A percentile compares a stretch with the other conserved stretches of the same genome.
These are phyloP conservation scores for Radiomyces spectabilis DNA, from an alignment of 192 early-diverging fungal species.

Conservation along the genomic window DNA sequence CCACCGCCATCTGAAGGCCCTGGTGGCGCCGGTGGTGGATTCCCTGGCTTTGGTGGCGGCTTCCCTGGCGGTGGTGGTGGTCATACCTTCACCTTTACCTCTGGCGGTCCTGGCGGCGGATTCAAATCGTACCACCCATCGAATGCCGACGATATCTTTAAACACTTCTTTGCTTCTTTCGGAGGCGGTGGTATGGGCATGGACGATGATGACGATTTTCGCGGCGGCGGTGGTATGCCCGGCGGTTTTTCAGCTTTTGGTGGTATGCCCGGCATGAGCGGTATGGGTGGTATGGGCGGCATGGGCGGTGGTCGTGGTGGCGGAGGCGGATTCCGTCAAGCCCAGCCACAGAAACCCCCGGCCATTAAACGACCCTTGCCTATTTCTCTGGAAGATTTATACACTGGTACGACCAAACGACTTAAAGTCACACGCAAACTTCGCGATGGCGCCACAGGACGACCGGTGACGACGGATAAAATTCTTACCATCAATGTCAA, in stretches of 20 bases:
- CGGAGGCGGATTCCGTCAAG: slow-evolving; percentile 10
- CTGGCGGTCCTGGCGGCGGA: slow-evolving; percentile 42
- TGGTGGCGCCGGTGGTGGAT: slow-evolving; percentile 52
- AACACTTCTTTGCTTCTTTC: slow-evolving; percentile 74
- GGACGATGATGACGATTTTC: slow-evolving; percentile 18
- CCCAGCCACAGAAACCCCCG: slow-evolving; percentile 33
- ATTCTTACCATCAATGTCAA: slow-evolving; percentile 79
- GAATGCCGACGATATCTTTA: slow-evolving; percentile 88
- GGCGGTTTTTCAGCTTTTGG: slow-evolving; percentile 17
- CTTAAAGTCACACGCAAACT: slow-evolving; percentile 83
- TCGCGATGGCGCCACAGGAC: slow-evolving; percentile 32
- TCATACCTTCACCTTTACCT: slow-evolving; percentile 61
- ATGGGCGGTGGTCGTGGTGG: slow-evolving; percentile 30
- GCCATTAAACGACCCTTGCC: slow-evolving; percentile 67
- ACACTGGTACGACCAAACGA: slow-evolving; percentile 82
- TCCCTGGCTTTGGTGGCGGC: slow-evolving; percentile 27
- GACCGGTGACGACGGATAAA: slow-evolving; percentile 56
- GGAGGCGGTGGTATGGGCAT: slow-evolving; percentile 35
- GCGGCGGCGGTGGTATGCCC: slow-evolving; percentile 29
- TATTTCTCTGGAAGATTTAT: slow-evolving; percentile 85
- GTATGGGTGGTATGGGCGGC: slow-evolving; percentile 29
- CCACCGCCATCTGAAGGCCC: slow-evolving; percentile 46
- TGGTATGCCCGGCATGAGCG: slow-evolving; percentile 43
- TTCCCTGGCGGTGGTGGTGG: slow-evolving; percentile 56
- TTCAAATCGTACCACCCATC: slow-evolving; percentile 76